Evolutionary conservation across 306 rosid species (phyloP), one percentile per base, ranked within the genome.

Genomic region (Corylus americana): DNA sequence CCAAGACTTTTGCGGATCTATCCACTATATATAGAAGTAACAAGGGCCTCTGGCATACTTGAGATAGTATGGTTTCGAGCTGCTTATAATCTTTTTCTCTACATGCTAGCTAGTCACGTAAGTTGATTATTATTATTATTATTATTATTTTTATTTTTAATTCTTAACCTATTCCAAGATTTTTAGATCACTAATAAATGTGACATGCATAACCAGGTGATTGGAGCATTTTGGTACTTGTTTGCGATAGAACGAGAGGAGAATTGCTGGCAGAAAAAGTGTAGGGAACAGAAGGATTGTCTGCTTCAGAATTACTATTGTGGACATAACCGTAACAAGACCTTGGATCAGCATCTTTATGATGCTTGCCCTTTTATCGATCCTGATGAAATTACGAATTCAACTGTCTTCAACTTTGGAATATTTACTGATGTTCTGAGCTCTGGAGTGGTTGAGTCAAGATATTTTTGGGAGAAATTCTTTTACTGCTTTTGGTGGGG

Each of bases 401-500:
- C 73, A 49, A 37, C 54, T 3, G 2, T 4, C 57, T 92, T 88
- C 82, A 74, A 94, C 80, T 92, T 84, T 51, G 98, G 98, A 27
- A 94, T 94, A 50, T 94, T 55, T 50, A 1, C n/a, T 0, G 91
- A 89, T 14, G 97, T 92, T 77, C 90, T 92, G 17, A 22, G 35
- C 78, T 77, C 82, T 49, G 72, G 59, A 9, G 84, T 94, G 73
- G 83, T 87, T n/a, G 82, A 82, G 49, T 68, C 79, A 8, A 42
- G 7, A 1, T 55, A 66, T 82, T 92, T 92, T 81, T 79, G 70
- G 17, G 67, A 74, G 25, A 94, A 94, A 76, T 85, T 94, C 77
- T 87, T 83, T 68, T 92, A 83, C 86, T 92, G 95, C 83, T 94
- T 94, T 74, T 94, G 98, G 97, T 94, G 98, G 98, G 98, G 97